phyloP scores from a whole-genome alignment of 306 rosid genomes.

The Carpinus fangiana region DNA sequence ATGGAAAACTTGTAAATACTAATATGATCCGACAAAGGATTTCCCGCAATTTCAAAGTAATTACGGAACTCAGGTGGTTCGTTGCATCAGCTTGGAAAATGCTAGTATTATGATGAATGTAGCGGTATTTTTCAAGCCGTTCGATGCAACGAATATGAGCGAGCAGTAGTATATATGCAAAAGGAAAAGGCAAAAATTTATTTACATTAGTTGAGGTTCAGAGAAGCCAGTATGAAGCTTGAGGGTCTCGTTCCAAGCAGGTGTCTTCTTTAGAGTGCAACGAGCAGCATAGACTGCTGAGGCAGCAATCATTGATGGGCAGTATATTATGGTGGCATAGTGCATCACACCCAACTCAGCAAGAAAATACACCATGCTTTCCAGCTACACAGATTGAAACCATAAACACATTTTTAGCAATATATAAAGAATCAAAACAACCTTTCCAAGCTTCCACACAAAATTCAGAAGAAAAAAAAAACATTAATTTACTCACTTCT shows the following conservation, averaged over 20 bases:
- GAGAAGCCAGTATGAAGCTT: constrained; percentile 68
- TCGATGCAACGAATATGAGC: background rate
- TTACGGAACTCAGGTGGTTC: no score
- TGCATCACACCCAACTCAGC: constrained; percentile 79
- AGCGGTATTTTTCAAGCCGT: no score
- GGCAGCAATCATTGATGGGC: constrained; percentile 92
- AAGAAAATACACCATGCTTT: constrained; percentile 61
- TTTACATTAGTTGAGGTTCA: constrained; percentile 57
- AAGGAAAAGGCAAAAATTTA: background rate
- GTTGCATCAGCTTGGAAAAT: no score
- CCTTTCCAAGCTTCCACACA: background rate
- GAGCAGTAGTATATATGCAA: background rate
- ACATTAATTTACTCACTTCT: constrained; percentile 29
- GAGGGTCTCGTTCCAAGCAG: constrained; percentile 76
- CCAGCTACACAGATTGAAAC: constrained; percentile 40
- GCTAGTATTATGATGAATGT: no score
- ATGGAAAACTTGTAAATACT: background rate
- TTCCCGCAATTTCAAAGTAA: no score
- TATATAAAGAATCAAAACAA: background rate
- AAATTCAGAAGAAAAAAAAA: background rate
- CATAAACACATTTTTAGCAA: background rate
- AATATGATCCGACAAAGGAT: no score
- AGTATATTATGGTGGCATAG: constrained; percentile 52
- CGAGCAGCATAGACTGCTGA: constrained; percentile 83
- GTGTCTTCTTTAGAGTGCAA: constrained; percentile 62